Base-by-base conservation (phyloP, 164 flowering plant species). In the Vitis cinerea region DNA sequence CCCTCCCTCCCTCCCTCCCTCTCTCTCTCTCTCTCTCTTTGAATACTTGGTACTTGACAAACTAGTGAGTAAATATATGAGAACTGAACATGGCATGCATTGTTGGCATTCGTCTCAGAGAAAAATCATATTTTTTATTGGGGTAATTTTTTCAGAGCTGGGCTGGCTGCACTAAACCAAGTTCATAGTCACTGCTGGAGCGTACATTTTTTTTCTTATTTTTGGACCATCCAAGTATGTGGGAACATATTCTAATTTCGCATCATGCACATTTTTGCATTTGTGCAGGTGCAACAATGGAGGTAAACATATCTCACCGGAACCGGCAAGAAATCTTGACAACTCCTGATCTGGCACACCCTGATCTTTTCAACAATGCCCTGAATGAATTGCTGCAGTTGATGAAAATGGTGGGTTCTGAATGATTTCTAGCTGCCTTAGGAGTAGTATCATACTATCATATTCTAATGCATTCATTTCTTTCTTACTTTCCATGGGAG, bases 241-340 rank as follows among this genome's bases (percentile, higher is more conserved):
- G 56, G 15, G 56, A 37, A n/a, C 56, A 60, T 29, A 27, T 60
- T 12, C 8, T 30, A 10, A 30, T 15, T 49, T 23, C 10, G 1
- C 23, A 59, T 13, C 16, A 27, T 30, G 11, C 47, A 8, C 9
- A 19, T 52, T 17, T 50, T 7, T 31, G 27, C 10, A 31, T 1
- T 12, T 60, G 48, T 48, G 61, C 84, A 92, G 97, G 97, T 77
- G 83, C 97, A 10, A 37, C 76, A 16, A 86, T 88, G 97, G 97
- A 90, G 80, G 89, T 92, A 63, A 92, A 92, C 73, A 90, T 92
- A 66, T 92, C 95, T 69, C 89, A 92, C 59, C 77, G 81, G 52
- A 77, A 80, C 55, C 78, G 95, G 23, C 90, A 90, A 79, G 92
- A 83, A 74, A 90, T 92, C 63, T 72, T 90, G 65, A 74, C 74